phyloP scores from a whole-genome alignment of 805 yeast genomes.

The Yarrowia sp. region DNA sequence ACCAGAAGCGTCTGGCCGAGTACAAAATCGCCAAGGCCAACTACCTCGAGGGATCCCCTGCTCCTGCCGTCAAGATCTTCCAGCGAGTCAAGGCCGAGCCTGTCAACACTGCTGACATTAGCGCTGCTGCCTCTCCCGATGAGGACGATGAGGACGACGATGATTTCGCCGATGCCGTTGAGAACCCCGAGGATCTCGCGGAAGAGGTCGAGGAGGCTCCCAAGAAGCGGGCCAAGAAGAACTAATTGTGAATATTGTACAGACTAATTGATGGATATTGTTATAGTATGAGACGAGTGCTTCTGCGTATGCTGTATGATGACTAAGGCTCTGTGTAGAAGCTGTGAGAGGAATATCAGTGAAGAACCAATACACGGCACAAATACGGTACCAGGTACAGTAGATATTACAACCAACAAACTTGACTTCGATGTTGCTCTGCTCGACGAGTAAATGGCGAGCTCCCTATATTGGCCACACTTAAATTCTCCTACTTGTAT shows the following conservation, averaged over 20 bases:
- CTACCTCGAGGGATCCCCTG: neutral
- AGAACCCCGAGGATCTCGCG: slow-evolving; percentile 20
- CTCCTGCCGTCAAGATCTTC: neutral
- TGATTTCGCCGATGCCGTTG: slow-evolving; percentile 21
- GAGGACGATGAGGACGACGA: slow-evolving; percentile 17
- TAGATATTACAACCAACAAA: no score
- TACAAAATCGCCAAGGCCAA: slow-evolving; percentile 4
- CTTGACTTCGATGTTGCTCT: no score
- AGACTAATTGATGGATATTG: neutral
- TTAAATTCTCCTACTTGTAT: no score
- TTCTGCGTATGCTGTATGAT: no score
- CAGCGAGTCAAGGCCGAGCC: neutral
- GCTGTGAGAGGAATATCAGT: no score
- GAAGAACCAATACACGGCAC: no score
- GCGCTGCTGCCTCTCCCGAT: neutral
- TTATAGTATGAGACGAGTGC: no score
- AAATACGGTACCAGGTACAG: no score
- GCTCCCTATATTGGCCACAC: no score
- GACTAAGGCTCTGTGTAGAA: no score
- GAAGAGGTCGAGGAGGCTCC: neutral
- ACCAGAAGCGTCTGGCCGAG: slow-evolving; percentile 8
- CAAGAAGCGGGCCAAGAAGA: slow-evolving; percentile 3
- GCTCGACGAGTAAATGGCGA: no score
- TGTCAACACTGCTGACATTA: neutral
- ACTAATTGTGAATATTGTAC: neutral